phyloP scores from a whole-genome alignment of 2,329 filamentous ascomycete species.

The Cryphonectria carpinicola region DNA sequence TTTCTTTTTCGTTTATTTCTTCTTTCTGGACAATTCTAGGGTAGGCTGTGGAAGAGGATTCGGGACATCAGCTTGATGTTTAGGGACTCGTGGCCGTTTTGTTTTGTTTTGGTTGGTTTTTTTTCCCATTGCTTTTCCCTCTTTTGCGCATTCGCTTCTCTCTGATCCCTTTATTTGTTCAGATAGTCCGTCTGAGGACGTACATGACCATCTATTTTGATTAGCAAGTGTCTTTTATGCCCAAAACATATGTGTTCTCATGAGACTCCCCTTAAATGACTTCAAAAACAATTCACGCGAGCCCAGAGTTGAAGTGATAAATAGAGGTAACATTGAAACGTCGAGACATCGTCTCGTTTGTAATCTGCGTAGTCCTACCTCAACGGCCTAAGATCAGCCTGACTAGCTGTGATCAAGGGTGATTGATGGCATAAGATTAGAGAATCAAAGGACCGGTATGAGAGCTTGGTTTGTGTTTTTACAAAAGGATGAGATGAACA shows the following conservation, averaged over 20 bases:
- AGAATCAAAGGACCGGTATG: conserved; percentile 34
- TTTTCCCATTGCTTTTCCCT: neutral
- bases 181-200: neutral
- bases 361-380: too few species aligned
- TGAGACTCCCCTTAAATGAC: neutral
- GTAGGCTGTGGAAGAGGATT: neutral
- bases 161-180: neutral
- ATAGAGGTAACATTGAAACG: too few species aligned
- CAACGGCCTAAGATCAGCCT: too few species aligned
- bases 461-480: conserved; percentile 41
- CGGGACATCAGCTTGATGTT: neutral
- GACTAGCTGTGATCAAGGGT: too few species aligned
- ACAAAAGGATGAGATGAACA: too few species aligned
- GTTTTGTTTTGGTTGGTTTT: neutral
- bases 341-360: too few species aligned
- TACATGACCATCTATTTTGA: neutral
- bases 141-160: neutral
- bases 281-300: neutral
- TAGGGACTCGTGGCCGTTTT: neutral
- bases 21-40: neutral
- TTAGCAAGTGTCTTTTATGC: neutral
- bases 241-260: neutral
- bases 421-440: neutral
- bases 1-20: neutral
- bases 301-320: too few species aligned